phyloP scores from a whole-genome alignment of 129 eudicot species.

The Scalesia atractyloides region DNA sequence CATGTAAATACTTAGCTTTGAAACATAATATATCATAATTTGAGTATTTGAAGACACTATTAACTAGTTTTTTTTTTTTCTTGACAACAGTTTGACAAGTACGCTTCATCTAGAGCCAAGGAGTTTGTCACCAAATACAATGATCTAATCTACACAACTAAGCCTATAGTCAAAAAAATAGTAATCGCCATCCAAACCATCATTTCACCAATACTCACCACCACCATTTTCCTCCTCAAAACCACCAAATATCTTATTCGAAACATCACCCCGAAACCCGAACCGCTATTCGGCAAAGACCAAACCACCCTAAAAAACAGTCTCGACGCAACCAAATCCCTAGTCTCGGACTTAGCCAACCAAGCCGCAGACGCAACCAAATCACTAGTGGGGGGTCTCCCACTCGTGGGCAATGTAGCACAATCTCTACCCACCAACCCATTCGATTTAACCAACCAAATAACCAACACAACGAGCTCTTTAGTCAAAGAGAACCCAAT shows the following conservation, averaged over 20 bases:
- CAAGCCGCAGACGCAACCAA: constrained; percentile 20
- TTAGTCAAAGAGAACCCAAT: constrained; percentile 18
- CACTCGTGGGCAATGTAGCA: constrained; percentile 23
- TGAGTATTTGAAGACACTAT: neutral
- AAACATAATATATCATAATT: too few relatives aligned
- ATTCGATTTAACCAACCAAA: neutral
- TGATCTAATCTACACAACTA: constrained; percentile 4
- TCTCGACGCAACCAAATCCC: constrained; percentile 12
- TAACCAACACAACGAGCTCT: constrained; percentile 3
- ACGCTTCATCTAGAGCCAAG: constrained; percentile 56
- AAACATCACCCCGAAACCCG: neutral
- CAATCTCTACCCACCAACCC: constrained; percentile 19
- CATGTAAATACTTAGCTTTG: too few relatives aligned
- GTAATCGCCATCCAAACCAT: neutral
- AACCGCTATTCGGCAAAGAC: too few relatives aligned
- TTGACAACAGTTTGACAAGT: constrained; percentile 44
- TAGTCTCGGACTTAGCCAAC: constrained; percentile 19
- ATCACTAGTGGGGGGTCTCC: constrained; percentile 27
- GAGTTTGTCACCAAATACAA: constrained; percentile 30
- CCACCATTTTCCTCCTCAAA: constrained; percentile 10
- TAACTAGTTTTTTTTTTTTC: neutral
- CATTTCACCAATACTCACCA: constrained; percentile 14
- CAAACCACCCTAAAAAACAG: neutral
- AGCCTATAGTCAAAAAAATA: constrained; percentile 10
- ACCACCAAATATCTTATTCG: constrained; percentile 12